These are phyloP conservation scores for Paramecium sonneborni DNA, from an alignment of 73 alveolate genomes.

Conservation along the genomic window DNA sequence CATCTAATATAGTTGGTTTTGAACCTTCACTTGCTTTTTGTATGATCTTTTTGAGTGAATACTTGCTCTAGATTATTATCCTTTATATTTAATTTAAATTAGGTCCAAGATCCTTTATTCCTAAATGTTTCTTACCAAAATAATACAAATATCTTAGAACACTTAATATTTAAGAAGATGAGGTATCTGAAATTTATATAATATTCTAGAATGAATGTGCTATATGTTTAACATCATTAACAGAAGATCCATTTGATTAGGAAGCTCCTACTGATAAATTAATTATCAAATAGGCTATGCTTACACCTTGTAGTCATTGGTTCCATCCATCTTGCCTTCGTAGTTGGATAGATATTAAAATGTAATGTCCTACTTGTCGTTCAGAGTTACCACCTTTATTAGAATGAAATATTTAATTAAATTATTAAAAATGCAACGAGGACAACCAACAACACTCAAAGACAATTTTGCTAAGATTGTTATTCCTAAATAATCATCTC, in stretches of 20 bases:
- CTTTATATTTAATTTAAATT: constrained; percentile 32
- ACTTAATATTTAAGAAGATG: constrained; percentile 52
- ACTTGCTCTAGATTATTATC: not conserved
- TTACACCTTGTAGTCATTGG: constrained; percentile 95
- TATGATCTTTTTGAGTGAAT: not conserved
- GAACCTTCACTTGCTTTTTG: constrained; percentile 6
- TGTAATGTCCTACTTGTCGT: constrained; percentile 98
- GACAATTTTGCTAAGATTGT: constrained; percentile 11
- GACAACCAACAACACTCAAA: not conserved
- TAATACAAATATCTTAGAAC: not conserved
- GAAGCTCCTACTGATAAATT: not conserved
- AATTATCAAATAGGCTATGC: constrained; percentile 71
- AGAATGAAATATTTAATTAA: constrained; percentile 13
- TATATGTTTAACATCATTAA: constrained; percentile 71
- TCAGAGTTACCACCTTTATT: constrained; percentile 75
- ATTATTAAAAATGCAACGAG: constrained; percentile 53
- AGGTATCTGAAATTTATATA: not conserved
- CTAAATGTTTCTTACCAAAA: constrained; percentile 62
- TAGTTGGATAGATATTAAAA: constrained; percentile 93
- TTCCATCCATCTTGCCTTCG: constrained; percentile 92
- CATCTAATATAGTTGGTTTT: not conserved
- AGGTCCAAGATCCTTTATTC: constrained; percentile 73
- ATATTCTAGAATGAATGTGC: constrained; percentile 67
- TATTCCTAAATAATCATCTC: constrained; percentile 43
- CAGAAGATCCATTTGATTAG: constrained; percentile 30